Percentiles rank a stretch among this genome's conserved stretches.
Conservation (phyloP, 371 early-diverging fungal genomes). For the Syncephalastrum monosporum region DNA sequence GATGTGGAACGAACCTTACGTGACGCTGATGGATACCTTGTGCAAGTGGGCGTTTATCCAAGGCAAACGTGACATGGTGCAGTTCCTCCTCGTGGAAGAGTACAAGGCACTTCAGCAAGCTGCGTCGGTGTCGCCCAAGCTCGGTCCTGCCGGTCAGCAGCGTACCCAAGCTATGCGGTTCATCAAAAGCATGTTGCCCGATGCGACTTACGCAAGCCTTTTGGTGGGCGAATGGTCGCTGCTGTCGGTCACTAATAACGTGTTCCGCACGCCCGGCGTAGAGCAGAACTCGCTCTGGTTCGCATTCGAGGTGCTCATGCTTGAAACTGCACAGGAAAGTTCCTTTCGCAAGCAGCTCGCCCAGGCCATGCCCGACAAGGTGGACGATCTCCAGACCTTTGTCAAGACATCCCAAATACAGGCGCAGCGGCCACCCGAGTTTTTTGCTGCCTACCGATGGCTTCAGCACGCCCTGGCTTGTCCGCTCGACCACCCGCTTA, state of each 20-base stretch:
- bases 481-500: slow-evolving; percentile 49
- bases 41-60: slow-evolving; percentile 32
- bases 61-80: slow-evolving; percentile 20
- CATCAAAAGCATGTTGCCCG: slow-evolving; percentile 45
- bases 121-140: slow-evolving; percentile 20
- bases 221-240: slow-evolving; percentile 58
- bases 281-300: slow-evolving; percentile 54
- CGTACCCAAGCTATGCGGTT: slow-evolving; percentile 23
- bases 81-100: slow-evolving; percentile 31
- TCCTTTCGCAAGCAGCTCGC: slow-evolving; percentile 42
- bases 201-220: slow-evolving; percentile 43
- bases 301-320: slow-evolving; percentile 53
- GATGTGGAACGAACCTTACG: slow-evolving; percentile 39
- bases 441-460: slow-evolving; percentile 61
- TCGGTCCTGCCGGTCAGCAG: slow-evolving; percentile 13
- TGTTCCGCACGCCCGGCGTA: slow-evolving; percentile 49
- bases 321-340: slow-evolving; percentile 54
- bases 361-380: slow-evolving; percentile 23
- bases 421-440: slow-evolving; percentile 48
- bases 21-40: slow-evolving; percentile 32
- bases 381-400: slow-evolving; percentile 28
- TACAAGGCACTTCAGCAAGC: slow-evolving; percentile 20
- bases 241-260: slow-evolving; percentile 40
- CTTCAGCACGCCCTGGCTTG: slow-evolving; percentile 51
- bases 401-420: slow-evolving; percentile 29